These are phyloP conservation scores for Botrytis sinoallii DNA, from an alignment of 2,329 filamentous ascomycete genomes.

Conservation along the genomic window DNA sequence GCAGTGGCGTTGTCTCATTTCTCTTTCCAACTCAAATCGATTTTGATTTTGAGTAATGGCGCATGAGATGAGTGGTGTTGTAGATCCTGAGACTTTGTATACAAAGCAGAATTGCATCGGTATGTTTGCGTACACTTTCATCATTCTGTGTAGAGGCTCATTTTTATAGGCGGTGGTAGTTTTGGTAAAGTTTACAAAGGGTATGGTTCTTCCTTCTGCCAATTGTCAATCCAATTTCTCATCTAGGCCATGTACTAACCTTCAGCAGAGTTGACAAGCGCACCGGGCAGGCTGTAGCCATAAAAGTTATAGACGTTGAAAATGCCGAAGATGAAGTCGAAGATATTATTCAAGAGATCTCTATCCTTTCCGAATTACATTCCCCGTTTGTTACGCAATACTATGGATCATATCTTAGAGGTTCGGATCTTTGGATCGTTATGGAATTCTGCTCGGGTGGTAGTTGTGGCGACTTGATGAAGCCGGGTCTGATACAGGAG, in stretches of 20 bases:
- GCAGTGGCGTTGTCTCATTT: slow-evolving; percentile 13
- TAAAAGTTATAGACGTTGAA: slow-evolving; percentile 98
- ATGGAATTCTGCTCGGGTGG: slow-evolving; percentile 99
- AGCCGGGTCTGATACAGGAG: slow-evolving; percentile 85
- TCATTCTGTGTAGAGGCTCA: slow-evolving; percentile 29
- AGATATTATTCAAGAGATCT: slow-evolving; percentile 98
- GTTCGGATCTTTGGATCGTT: slow-evolving; percentile 96
- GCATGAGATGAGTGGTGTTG: slow-evolving; percentile 46
- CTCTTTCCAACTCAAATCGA: background rate
- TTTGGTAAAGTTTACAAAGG: slow-evolving; percentile 99
- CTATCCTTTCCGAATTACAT: slow-evolving; percentile 91
- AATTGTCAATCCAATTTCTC: background rate
- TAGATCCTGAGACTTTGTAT: slow-evolving; percentile 88
- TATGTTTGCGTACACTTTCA: slow-evolving; percentile 41
- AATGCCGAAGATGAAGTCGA: slow-evolving; percentile 99
- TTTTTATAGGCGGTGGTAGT: slow-evolving; percentile 75
- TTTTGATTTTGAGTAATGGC: slow-evolving; percentile 30
- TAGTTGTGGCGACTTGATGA: slow-evolving; percentile 93
- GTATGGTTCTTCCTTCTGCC: slow-evolving; percentile 46
- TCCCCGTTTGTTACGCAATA: slow-evolving; percentile 97
- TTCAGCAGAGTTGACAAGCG: slow-evolving; percentile 77
- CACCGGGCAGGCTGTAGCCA: slow-evolving; percentile 89
- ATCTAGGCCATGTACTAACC: slow-evolving; percentile 23
- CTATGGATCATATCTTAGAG: slow-evolving; percentile 94
- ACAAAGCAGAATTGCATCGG: slow-evolving; percentile 90